These are phyloP conservation scores for Dendrobium officinale DNA, from an alignment of 106 monocot genomes.

Conservation along the genomic window DNA sequence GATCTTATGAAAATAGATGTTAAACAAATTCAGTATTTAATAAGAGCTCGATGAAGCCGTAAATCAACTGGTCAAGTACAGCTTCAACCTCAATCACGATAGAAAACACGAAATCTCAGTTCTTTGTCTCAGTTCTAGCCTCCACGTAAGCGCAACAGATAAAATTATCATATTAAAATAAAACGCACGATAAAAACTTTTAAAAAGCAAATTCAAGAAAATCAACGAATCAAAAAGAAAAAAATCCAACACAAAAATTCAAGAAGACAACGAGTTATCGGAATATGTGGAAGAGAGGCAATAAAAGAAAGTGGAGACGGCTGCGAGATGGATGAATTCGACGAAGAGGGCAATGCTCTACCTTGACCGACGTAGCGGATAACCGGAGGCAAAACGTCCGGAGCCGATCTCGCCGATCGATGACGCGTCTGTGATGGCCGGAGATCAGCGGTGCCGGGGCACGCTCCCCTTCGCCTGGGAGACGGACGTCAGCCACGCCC, in stretches of 20 bases:
- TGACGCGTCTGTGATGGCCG: neutral
- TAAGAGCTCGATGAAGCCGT: neutral
- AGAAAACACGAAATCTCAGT: neutral
- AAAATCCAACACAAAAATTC: neutral
- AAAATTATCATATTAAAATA: neutral
- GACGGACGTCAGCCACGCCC: neutral
- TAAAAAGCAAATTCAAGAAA: neutral
- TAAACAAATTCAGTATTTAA: neutral
- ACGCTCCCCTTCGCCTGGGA: constrained; percentile 1
- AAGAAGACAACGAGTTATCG: neutral
- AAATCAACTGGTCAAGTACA: neutral
- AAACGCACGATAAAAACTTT: neutral
- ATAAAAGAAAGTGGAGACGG: neutral
- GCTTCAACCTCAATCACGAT: neutral
- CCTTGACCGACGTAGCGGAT: neutral
- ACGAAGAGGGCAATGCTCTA: neutral
- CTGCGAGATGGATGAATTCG: neutral
- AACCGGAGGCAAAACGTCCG: neutral
- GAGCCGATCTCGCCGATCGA: neutral
- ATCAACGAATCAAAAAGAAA: neutral
- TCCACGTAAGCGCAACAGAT: neutral
- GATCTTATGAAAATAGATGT: neutral
- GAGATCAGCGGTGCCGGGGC: neutral
- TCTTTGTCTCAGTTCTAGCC: neutral
- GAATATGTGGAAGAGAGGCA: neutral